A percentile compares a stretch with the other conserved stretches of the same genome.
Evolutionary conservation across 2,329 filamentous ascomycete genomes (phyloP).

Genomic region (Pestalotiopsis sp.): DNA sequence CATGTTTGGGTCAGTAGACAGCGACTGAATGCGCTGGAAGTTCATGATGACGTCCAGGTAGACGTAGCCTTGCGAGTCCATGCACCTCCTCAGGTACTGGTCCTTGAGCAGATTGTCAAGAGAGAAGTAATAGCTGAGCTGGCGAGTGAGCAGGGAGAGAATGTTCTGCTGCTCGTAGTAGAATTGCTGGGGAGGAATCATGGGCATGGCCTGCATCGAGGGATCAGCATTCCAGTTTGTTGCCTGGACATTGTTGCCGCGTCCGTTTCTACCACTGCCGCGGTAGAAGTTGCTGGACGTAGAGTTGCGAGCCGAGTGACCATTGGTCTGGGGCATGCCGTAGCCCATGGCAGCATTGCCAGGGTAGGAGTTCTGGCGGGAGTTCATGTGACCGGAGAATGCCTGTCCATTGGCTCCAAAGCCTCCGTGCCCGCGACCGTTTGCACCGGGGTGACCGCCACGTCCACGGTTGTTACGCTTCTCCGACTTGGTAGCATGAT

Average conservation of each 20-base stretch:
- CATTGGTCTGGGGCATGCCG: slow-evolving; percentile 21
- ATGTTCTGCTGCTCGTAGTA: slow-evolving; percentile 17
- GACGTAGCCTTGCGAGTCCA: slow-evolving; percentile 95
- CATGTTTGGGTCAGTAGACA: slow-evolving; percentile 71
- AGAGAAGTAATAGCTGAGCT: slow-evolving; percentile 94
- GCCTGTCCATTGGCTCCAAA: slow-evolving; percentile 11
- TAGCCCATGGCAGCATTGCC: slow-evolving; percentile 24
- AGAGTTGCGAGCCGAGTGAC: slow-evolving; percentile 13
- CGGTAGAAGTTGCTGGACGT: background rate
- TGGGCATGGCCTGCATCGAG: slow-evolving; percentile 6
- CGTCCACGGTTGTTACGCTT: slow-evolving; percentile 49
- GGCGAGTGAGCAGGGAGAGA: slow-evolving; percentile 37
- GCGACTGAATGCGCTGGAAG: slow-evolving; percentile 81
- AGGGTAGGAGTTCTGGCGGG: slow-evolving; percentile 18
- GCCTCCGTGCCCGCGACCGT: slow-evolving; percentile 19
- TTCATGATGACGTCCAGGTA: slow-evolving; percentile 73
- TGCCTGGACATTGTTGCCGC: background rate
- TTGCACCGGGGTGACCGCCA: slow-evolving; percentile 32
- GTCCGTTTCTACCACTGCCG: slow-evolving; percentile 3
- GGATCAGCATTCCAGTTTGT: slow-evolving; percentile 6
- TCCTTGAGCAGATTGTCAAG: slow-evolving; percentile 95
- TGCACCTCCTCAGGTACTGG: slow-evolving; percentile 80
- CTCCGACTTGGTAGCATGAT: slow-evolving; percentile 43
- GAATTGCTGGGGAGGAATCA: slow-evolving; percentile 1
- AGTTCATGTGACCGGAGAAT: background rate